Evolutionary conservation across 129 eudicot species (phyloP).

Genomic region (Arctium lappa): DNA sequence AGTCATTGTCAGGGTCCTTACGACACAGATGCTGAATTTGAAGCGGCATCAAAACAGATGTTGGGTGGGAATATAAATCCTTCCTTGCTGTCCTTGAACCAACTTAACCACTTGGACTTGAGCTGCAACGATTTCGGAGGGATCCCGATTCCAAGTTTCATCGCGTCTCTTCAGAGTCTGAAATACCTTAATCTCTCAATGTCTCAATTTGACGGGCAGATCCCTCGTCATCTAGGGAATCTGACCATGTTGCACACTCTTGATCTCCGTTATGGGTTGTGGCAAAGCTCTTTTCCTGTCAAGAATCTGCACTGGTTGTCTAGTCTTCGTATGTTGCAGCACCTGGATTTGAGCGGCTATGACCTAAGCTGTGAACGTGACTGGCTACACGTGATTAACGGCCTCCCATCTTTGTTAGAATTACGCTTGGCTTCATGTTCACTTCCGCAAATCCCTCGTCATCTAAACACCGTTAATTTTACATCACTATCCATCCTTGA

Average conservation of each 20-base stretch:
- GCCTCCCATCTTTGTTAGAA: conserved; percentile 28
- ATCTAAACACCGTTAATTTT: background rate
- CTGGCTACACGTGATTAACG: conserved; percentile 36
- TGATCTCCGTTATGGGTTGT: background rate
- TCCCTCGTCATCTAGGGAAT: conserved; percentile 37
- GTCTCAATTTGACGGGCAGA: background rate
- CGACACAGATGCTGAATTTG: background rate
- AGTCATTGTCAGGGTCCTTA: background rate
- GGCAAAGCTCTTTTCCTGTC: background rate
- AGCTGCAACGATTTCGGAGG: conserved; percentile 25
- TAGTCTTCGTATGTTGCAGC: conserved; percentile 16
- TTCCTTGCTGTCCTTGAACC: conserved; percentile 25
- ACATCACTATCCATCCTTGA: conserved; percentile 28
- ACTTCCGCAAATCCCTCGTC: conserved; percentile 14
- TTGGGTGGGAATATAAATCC: conserved; percentile 24
- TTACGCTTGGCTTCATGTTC: conserved; percentile 19
- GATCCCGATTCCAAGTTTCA: conserved; percentile 8
- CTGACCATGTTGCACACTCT: conserved; percentile 24
- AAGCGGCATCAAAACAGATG: background rate
- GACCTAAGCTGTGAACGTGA: conserved; percentile 19
- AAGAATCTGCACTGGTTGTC: conserved; percentile 28
- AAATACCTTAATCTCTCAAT: conserved; percentile 15
- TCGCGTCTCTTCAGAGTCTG: background rate
- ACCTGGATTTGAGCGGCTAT: conserved; percentile 28
- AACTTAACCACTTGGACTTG: conserved; percentile 26